Conservation (phyloP, 2,329 filamentous ascomycete species). For the Calonectria crousiana region DNA sequence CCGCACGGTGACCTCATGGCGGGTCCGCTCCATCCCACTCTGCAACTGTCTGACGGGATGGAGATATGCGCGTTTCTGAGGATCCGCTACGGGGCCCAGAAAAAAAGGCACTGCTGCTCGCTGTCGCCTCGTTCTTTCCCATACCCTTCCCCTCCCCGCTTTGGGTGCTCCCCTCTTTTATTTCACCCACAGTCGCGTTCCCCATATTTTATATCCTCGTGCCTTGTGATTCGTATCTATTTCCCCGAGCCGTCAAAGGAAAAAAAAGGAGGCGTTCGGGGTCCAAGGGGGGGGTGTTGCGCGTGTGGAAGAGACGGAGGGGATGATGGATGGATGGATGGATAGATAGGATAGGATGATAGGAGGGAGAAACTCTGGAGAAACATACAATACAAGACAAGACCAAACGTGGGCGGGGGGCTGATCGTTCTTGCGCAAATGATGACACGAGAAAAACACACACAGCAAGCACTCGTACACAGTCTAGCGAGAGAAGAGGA, state of each 20-base stretch:
- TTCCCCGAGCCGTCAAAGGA: neutral
- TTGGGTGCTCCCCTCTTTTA: neutral
- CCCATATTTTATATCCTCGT: conserved; percentile 6
- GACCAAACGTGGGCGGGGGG: neutral
- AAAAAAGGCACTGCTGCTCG: neutral
- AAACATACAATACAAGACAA: neutral
- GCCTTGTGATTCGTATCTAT: neutral
- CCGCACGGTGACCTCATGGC: conserved; percentile 18
- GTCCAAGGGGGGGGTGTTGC: neutral
- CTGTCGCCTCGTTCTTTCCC: neutral
- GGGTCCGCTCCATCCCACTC: conserved; percentile 15
- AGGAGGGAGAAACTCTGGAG: neutral
- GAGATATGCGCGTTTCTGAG: neutral
- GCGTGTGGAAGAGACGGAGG: neutral
- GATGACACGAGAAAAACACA: neutral
- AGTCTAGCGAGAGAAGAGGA: neutral
- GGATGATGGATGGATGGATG: neutral
- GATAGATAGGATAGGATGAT: no score
- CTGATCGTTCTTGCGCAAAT: neutral
- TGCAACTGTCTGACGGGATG: conserved; percentile 21
- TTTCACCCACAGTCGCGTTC: neutral
- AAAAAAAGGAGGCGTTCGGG: neutral
- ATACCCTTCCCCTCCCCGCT: neutral
- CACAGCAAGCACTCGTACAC: neutral
- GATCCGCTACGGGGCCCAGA: neutral